Percentiles rank a stretch among this genome's conserved stretches.
phyloP scores from a whole-genome alignment of 257 asterid species.

The Lycium barbarum region DNA sequence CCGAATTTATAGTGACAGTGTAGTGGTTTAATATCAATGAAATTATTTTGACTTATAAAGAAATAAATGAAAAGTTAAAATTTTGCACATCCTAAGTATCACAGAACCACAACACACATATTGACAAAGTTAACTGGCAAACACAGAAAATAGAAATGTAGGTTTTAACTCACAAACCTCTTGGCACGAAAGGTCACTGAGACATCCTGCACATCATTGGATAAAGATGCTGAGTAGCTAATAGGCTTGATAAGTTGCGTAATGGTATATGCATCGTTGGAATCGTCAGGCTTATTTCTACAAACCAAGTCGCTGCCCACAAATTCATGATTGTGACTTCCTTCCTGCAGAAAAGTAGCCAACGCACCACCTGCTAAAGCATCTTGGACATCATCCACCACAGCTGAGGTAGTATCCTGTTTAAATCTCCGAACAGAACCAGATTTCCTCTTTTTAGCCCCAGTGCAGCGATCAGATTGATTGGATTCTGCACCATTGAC shows the following conservation, averaged over 20 bases:
- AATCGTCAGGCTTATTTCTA: slow-evolving; percentile 50
- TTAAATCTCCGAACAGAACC: slow-evolving; percentile 87
- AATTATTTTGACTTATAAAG: neutral
- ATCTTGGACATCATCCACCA: slow-evolving; percentile 44
- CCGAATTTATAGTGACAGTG: slow-evolving; percentile 11
- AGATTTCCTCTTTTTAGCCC: slow-evolving; percentile 90
- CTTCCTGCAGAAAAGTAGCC: slow-evolving; percentile 42
- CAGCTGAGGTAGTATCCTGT: slow-evolving; percentile 54
- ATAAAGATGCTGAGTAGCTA: slow-evolving; percentile 57
- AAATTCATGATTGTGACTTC: slow-evolving; percentile 44
- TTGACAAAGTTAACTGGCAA: slow-evolving; percentile 23
- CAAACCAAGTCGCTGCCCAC: slow-evolving; percentile 38
- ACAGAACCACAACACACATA: neutral
- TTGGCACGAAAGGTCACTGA: slow-evolving; percentile 73
- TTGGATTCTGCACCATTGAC: slow-evolving; percentile 44
- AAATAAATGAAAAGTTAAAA: slow-evolving; percentile 15
- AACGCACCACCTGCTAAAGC: slow-evolving; percentile 35
- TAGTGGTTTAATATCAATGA: slow-evolving; percentile 11
- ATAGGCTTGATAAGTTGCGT: slow-evolving; percentile 77
- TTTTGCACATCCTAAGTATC: slow-evolving; percentile 10
- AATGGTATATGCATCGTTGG: slow-evolving; percentile 60
- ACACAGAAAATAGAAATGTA: slow-evolving; percentile 31
- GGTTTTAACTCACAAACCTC: slow-evolving; percentile 64
- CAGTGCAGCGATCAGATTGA: slow-evolving; percentile 68
- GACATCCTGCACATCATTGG: slow-evolving; percentile 68